phyloP scores from a whole-genome alignment of 129 eudicot species.

The Pulicaria dysenterica region DNA sequence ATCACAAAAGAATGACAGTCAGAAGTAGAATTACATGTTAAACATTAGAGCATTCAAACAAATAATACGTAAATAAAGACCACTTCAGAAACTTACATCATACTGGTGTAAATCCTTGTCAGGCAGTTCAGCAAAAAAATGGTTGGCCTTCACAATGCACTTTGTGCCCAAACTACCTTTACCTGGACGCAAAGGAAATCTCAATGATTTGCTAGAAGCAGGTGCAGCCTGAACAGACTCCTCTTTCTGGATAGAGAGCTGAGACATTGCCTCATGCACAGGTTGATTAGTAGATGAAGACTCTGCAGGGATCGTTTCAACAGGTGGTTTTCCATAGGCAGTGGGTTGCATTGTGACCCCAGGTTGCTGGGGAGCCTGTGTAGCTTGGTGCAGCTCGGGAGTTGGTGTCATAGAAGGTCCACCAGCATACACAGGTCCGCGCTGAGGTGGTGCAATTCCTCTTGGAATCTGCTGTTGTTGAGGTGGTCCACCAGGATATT shows the following conservation, averaged over 20 bases:
- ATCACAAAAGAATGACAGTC: slow-evolving; percentile 6
- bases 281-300: slow-evolving; percentile 41
- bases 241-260: slow-evolving; percentile 49
- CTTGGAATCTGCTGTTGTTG: slow-evolving; percentile 54
- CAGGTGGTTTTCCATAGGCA: slow-evolving; percentile 40
- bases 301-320: slow-evolving; percentile 42
- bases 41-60: background rate
- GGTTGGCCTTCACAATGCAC: slow-evolving; percentile 93
- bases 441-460: slow-evolving; percentile 61
- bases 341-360: slow-evolving; percentile 46
- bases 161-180: slow-evolving; percentile 72
- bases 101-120: slow-evolving; percentile 80
- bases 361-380: slow-evolving; percentile 69
- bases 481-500: slow-evolving; percentile 37
- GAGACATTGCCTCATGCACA: slow-evolving; percentile 38
- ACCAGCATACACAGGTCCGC: slow-evolving; percentile 57
- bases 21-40: background rate
- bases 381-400: slow-evolving; percentile 99
- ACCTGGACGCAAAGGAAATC: slow-evolving; percentile 78
- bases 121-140: slow-evolving; percentile 83
- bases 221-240: slow-evolving; percentile 46
- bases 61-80: background rate
- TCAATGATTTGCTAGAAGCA: slow-evolving; percentile 69
- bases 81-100: slow-evolving; percentile 63
- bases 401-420: slow-evolving; percentile 66